Percentiles rank a stretch among this genome's conserved stretches.
phyloP scores from a whole-genome alignment of 257 asterid genomes.

The Penstemon davidsonii region DNA sequence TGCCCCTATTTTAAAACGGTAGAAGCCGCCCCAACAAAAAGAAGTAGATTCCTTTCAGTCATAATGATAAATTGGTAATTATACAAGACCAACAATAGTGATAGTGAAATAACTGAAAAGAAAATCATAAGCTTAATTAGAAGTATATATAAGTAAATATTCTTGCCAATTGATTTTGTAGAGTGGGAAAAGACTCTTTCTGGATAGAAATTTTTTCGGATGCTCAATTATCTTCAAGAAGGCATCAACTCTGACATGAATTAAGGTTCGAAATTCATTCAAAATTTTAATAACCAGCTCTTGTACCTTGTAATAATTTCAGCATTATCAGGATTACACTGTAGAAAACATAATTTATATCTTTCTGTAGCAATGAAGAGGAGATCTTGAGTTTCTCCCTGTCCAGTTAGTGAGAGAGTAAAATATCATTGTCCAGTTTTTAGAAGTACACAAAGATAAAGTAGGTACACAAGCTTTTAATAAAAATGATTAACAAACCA shows the following conservation, averaged over 20 bases:
- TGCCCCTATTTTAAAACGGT: conserved; percentile 51
- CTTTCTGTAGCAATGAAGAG: conserved; percentile 88
- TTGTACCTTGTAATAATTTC: conserved; percentile 80
- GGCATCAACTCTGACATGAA: background rate
- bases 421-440: conserved; percentile 12
- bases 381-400: conserved; percentile 96
- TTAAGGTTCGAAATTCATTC: conserved; percentile 6
- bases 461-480: conserved; percentile 8
- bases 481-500: conserved; percentile 11
- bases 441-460: background rate
- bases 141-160: background rate
- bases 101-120: conserved; percentile 8
- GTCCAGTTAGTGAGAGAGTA: conserved; percentile 27
- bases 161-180: background rate
- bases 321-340: conserved; percentile 77
- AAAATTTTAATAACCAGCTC: background rate
- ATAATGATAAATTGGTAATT: conserved; percentile 9
- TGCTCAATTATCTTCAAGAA: background rate
- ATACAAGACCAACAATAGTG: conserved; percentile 6
- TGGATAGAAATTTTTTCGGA: conserved; percentile 17
- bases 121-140: conserved; percentile 1
- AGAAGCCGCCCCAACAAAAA: conserved; percentile 33
- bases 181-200: background rate
- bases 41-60: conserved; percentile 12
- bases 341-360: conserved; percentile 87